A percentile compares a stretch with the other conserved stretches of the same genome.
Evolutionary conservation across 169 alveolate species (phyloP).

Genomic region (Plasmodium blacklocki): DNA sequence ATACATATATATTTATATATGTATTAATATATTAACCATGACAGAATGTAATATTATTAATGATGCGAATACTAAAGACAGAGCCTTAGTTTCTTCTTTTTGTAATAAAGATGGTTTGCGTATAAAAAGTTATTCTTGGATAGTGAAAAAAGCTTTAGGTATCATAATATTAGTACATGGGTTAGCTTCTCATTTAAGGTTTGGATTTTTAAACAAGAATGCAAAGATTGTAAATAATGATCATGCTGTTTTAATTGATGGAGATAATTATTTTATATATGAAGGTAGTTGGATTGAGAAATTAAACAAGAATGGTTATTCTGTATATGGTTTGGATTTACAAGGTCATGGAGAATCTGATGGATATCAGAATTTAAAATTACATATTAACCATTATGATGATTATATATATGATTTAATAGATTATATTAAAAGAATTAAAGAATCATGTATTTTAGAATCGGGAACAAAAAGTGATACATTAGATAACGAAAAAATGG

Average conservation of each 20-base stretch:
- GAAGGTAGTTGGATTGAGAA: not conserved
- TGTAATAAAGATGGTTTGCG: not conserved
- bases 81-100: not conserved
- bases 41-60: no score
- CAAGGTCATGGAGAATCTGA: constrained; percentile 8
- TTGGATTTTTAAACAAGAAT: not conserved
- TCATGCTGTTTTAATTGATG: not conserved
- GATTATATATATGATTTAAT: constrained; percentile 2
- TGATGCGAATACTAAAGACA: no score
- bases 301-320: not conserved
- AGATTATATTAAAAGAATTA: not conserved
- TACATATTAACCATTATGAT: not conserved
- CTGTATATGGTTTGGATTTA: constrained; percentile 10
- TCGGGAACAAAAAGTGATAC: not conserved
- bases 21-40: not conserved
- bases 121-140: not conserved
- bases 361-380: not conserved
- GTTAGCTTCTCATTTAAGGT: not conserved
- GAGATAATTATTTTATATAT: not conserved
- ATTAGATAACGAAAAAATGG: not conserved
- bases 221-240: not conserved
- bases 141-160: constrained; percentile 6
- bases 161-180: not conserved
- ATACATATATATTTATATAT: no score
- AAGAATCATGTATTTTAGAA: not conserved